Evolutionary conservation across 805 yeast genomes (phyloP).

Genomic region (Sugiyamaella smithiae): DNA sequence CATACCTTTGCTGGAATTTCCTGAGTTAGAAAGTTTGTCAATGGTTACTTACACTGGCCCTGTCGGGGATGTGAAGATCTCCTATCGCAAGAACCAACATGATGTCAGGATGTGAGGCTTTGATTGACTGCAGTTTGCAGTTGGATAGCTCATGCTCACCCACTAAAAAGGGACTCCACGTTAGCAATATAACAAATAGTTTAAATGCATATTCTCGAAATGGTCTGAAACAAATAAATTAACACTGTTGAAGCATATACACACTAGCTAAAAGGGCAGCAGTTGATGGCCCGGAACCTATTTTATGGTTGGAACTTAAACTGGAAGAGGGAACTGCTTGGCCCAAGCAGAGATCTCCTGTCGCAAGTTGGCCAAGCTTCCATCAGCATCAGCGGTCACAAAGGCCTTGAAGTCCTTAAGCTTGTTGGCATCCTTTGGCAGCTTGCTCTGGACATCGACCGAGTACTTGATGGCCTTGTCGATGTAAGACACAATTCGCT

Average conservation of each 20-base stretch:
- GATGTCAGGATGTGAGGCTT: conserved; percentile 4
- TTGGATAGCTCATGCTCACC: no score
- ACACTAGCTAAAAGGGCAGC: neutral
- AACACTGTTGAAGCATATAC: conserved; percentile 7
- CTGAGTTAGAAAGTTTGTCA: conserved; percentile 28
- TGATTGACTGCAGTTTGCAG: no score
- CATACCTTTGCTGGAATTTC: conserved; percentile 46
- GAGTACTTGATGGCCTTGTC: conserved; percentile 77
- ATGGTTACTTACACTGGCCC: conserved; percentile 56
- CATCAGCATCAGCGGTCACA: conserved; percentile 62
- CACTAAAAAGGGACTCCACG: no score
- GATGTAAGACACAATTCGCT: conserved; percentile 73
- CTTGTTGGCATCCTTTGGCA: conserved; percentile 92
- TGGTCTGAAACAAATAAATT: neutral
- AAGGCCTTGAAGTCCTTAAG: conserved; percentile 92
- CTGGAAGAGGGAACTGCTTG: conserved; percentile 43
- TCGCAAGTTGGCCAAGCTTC: conserved; percentile 64
- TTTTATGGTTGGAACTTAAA: conserved; percentile 17
- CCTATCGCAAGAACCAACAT: conserved; percentile 83
- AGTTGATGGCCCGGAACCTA: neutral
- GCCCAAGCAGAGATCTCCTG: conserved; percentile 89
- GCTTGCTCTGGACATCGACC: conserved; percentile 64
- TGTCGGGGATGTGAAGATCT: conserved; percentile 84
- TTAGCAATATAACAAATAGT: no score
- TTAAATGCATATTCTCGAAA: no score